Evolutionary conservation across 345 rosid genomes (phyloP).

Genomic region (Gossypium australe): DNA sequence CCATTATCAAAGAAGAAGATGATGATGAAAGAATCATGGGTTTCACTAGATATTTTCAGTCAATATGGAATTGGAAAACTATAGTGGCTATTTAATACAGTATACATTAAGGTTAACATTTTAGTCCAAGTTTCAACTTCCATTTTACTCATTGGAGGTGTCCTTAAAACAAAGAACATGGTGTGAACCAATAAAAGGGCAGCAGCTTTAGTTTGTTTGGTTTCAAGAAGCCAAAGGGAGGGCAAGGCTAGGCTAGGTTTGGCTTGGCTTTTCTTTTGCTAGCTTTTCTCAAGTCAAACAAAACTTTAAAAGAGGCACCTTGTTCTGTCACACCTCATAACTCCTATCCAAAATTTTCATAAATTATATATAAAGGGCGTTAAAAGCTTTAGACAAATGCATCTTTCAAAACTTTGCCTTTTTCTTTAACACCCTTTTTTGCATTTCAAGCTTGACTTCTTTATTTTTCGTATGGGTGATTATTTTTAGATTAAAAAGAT

Average conservation of each 20-base stretch:
- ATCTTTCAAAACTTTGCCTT: no score
- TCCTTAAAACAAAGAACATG: background rate
- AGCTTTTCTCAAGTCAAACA: constrained; percentile 27
- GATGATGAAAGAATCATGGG: background rate
- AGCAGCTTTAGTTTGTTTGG: constrained; percentile 20
- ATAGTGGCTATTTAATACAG: background rate
- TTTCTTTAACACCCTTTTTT: no score
- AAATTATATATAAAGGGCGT: background rate
- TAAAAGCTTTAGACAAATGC: background rate
- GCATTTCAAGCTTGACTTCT: no score
- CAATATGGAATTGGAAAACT: background rate
- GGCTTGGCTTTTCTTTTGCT: background rate
- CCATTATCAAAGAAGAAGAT: background rate
- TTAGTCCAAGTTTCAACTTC: background rate
- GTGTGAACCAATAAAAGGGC: constrained; percentile 14
- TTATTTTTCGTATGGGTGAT: no score
- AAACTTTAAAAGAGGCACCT: constrained; percentile 10
- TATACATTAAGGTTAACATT: background rate
- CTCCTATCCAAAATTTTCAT: no score
- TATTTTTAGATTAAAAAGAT: no score
- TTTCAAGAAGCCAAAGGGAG: constrained; percentile 3
- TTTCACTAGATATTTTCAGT: background rate
- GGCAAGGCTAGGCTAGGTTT: background rate
- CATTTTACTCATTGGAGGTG: background rate
- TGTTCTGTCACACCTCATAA: constrained; percentile 5